These are phyloP conservation scores for Alternaria dauci DNA, from an alignment of 2,329 filamentous ascomycete species.

Conservation along the genomic window DNA sequence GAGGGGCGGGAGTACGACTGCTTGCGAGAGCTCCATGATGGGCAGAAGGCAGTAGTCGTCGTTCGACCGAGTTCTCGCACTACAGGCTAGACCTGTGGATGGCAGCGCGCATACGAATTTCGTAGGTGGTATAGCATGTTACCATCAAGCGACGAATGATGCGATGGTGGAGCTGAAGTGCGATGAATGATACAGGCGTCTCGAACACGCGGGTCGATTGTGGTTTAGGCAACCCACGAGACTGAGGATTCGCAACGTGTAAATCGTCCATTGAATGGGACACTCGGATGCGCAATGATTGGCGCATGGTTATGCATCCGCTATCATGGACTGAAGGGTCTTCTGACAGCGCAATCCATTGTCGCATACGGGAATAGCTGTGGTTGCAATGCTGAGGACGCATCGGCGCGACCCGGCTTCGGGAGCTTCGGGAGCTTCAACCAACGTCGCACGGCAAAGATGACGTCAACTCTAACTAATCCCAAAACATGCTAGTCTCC, in stretches of 20 bases:
- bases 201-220: not conserved
- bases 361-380: accelerated
- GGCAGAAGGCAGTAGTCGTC: not conserved
- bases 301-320: not conserved
- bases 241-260: not conserved
- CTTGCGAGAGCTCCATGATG: not conserved
- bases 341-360: not conserved
- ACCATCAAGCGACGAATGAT: not conserved
- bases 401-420: not conserved
- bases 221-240: not conserved
- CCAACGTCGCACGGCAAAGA: not conserved
- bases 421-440: not conserved
- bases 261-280: not conserved
- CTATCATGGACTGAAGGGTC: accelerated
- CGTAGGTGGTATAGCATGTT: accelerated
- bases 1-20: no score
- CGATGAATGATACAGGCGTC: no score
- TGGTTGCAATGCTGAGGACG: not conserved
- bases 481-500: not conserved
- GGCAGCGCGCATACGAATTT: accelerated
- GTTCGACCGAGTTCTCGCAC: not conserved
- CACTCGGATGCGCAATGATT: not conserved
- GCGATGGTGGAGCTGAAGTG: not conserved
- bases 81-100: not conserved
- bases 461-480: constrained; percentile 9